Conservation (phyloP, 2,329 filamentous ascomycete species). For the Penicillium sp. region DNA sequence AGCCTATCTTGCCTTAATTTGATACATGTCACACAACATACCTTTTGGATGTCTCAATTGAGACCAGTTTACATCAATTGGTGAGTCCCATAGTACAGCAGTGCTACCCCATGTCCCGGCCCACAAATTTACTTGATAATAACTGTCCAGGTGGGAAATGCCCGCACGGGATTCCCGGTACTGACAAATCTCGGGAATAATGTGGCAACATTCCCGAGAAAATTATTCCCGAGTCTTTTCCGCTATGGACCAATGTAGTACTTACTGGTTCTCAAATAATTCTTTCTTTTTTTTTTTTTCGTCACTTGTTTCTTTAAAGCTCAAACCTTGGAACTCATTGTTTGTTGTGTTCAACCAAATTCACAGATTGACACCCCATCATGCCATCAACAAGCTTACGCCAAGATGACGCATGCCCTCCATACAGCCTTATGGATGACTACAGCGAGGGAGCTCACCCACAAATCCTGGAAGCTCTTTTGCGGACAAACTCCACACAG, state of each 20-base stretch:
- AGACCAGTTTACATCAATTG: background rate
- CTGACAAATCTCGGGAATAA: slow-evolving; percentile 23
- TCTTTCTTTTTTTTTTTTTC: slow-evolving; percentile 1
- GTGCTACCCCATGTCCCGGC: slow-evolving; percentile 7
- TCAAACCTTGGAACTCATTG: background rate
- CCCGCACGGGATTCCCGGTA: slow-evolving; percentile 16
- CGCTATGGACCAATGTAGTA: slow-evolving; percentile 17
- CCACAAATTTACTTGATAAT: slow-evolving; percentile 22
- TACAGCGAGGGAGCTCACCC: slow-evolving; percentile 55
- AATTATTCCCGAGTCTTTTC: slow-evolving; percentile 24
- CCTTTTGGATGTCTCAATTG: background rate
- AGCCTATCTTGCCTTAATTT: background rate
- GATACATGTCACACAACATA: background rate
- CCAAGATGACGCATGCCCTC: slow-evolving; percentile 25
- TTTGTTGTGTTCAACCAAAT: slow-evolving; percentile 2
- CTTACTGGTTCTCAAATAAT: slow-evolving; percentile 16
- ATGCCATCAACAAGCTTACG: slow-evolving; percentile 26
- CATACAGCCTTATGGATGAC: slow-evolving; percentile 52
- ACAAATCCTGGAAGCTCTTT: slow-evolving; percentile 47
- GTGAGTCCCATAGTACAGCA: background rate
- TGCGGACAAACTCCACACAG: slow-evolving; percentile 46
- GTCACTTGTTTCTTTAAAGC: background rate
- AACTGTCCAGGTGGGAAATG: slow-evolving; percentile 1
- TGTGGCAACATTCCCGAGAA: slow-evolving; percentile 18
- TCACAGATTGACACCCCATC: background rate